phyloP scores from a whole-genome alignment of 805 yeast species.

The Candida golubevii region DNA sequence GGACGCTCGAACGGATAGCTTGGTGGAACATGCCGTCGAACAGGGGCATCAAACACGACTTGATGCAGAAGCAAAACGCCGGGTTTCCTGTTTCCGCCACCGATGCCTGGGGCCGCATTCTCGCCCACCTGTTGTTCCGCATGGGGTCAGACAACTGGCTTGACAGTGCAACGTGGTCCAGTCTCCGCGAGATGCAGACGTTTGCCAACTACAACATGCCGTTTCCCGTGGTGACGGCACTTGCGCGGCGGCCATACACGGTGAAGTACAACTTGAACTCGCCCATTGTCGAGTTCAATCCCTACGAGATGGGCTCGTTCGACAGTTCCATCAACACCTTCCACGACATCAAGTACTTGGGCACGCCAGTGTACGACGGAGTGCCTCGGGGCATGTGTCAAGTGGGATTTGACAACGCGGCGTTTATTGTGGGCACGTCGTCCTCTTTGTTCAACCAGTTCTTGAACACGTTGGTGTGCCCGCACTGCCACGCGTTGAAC shows the following conservation, averaged over 20 bases:
- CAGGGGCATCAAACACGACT: conserved; percentile 46
- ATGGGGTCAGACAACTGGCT: conserved; percentile 24
- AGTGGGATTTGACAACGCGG: conserved; percentile 38
- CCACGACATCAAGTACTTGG: conserved; percentile 35
- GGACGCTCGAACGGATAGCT: conserved; percentile 27
- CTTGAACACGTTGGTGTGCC: conserved; percentile 33
- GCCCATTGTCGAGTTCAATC: conserved; percentile 38
- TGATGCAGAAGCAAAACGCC: conserved; percentile 45
- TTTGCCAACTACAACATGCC: conserved; percentile 39
- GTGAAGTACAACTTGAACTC: conserved; percentile 30
- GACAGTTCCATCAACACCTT: conserved; percentile 37
- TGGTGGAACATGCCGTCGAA: conserved; percentile 34
- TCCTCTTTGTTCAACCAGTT: conserved; percentile 37
- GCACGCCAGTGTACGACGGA: conserved; percentile 33
- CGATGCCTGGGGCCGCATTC: conserved; percentile 76
- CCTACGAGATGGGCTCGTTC: conserved; percentile 41
- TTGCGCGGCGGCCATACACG: conserved; percentile 34
- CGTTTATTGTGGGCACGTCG: conserved; percentile 36
- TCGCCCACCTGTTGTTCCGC: conserved; percentile 61
- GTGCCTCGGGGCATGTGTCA: conserved; percentile 26
- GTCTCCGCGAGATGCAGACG: conserved; percentile 22
- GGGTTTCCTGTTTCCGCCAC: conserved; percentile 67
- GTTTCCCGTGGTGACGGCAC: conserved; percentile 34
- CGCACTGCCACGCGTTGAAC: conserved; percentile 24
- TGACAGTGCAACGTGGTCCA: conserved; percentile 30